Evolutionary conservation across 176 grass and related monocot species (phyloP).

Genomic region (Carex littledalei): DNA sequence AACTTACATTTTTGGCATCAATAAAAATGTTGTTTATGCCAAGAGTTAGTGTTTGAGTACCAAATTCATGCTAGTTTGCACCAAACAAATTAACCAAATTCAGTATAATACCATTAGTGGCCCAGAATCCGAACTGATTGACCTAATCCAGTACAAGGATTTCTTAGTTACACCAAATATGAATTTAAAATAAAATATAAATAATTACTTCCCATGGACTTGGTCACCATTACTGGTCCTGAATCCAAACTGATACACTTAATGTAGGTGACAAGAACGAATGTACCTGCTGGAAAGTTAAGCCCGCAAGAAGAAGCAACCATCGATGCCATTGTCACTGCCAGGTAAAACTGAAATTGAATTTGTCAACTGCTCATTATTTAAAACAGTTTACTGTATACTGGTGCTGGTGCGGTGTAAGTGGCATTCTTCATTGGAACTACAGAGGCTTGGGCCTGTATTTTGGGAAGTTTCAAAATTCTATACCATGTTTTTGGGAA

Average conservation of each 20-base stretch:
- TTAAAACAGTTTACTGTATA: not conserved
- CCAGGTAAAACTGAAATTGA: conserved; percentile 51
- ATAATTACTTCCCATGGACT: not conserved
- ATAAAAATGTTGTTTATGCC: not conserved
- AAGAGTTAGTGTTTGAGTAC: not conserved
- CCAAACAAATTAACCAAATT: not conserved
- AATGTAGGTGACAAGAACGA: conserved; percentile 48
- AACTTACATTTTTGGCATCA: conserved; percentile 4
- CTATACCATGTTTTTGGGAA: conserved; percentile 16
- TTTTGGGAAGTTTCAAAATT: not conserved
- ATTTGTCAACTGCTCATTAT: not conserved
- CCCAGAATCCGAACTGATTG: not conserved
- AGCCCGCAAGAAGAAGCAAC: conserved; percentile 81
- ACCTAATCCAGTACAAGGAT: not conserved
- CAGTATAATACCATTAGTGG: not conserved
- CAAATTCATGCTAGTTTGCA: not conserved
- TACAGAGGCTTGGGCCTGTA: not conserved
- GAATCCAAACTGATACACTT: no score
- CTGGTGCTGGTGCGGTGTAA: not conserved
- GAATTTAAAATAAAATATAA: not conserved
- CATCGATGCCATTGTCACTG: conserved; percentile 79
- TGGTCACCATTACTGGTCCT: not conserved
- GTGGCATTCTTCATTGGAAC: not conserved
- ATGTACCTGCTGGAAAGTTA: conserved; percentile 42
- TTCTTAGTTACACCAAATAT: not conserved